Evolutionary conservation across 768 basidiomycete genomes (phyloP).

Genomic region (Mycena amicta): DNA sequence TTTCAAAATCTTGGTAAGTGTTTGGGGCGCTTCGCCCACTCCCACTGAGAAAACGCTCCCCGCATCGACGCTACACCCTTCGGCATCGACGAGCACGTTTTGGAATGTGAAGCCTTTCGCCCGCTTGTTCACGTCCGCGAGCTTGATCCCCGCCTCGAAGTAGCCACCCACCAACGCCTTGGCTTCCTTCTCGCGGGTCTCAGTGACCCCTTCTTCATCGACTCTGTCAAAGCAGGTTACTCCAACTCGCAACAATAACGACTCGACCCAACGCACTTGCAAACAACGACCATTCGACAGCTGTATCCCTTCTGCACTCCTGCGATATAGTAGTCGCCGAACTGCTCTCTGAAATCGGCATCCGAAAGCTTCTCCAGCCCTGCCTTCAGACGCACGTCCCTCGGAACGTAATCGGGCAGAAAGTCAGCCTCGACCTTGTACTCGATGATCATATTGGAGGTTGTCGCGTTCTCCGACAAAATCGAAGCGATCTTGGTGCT

Average conservation of each 20-base stretch:
- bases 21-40: slow-evolving; percentile 17
- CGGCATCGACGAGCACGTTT: slow-evolving; percentile 23
- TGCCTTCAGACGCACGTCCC: slow-evolving; percentile 12
- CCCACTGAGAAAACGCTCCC: slow-evolving; percentile 11
- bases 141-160: slow-evolving; percentile 20
- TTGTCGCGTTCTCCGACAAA: slow-evolving; percentile 11
- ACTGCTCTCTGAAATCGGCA: slow-evolving; percentile 17
- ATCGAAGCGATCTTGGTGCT: slow-evolving; percentile 16
- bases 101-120: slow-evolving; percentile 15
- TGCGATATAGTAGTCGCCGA: slow-evolving; percentile 25
- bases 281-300: slow-evolving; percentile 24
- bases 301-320: slow-evolving; percentile 19
- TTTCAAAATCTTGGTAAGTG: slow-evolving; percentile 14
- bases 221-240: slow-evolving; percentile 5
- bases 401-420: slow-evolving; percentile 13
- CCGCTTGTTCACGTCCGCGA: slow-evolving; percentile 10
- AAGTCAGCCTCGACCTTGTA: slow-evolving; percentile 19
- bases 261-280: slow-evolving; percentile 17
- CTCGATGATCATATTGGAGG: slow-evolving; percentile 20
- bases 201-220: slow-evolving; percentile 16
- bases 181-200: slow-evolving; percentile 17
- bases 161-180: slow-evolving; percentile 15
- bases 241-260: not conserved
- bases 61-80: slow-evolving; percentile 19
- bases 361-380: slow-evolving; percentile 17